Evolutionary conservation across 495 filamentous ascomycete genomes (phyloP).

Genomic region (Penicillium subrubescens): DNA sequence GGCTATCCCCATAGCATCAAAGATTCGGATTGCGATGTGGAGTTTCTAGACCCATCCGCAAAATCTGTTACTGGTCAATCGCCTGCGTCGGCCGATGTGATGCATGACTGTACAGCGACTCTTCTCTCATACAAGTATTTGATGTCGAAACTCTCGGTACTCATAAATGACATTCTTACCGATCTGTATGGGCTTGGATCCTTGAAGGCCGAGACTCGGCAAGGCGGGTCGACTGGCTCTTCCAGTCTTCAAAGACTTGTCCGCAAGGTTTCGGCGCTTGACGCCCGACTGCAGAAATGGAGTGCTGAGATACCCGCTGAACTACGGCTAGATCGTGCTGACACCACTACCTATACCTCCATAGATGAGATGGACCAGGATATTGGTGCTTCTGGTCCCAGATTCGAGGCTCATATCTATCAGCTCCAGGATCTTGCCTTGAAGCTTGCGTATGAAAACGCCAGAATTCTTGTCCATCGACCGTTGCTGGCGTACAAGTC

Average conservation of each 20-base stretch:
- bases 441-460: slow-evolving; percentile 30
- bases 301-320: slow-evolving; percentile 19
- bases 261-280: slow-evolving; percentile 12
- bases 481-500: slow-evolving; percentile 28
- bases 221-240: background rate
- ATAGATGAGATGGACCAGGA: slow-evolving; percentile 29
- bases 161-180: slow-evolving; percentile 24
- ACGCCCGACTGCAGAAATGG: slow-evolving; percentile 21
- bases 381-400: slow-evolving; percentile 29
- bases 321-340: slow-evolving; percentile 9
- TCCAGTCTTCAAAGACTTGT: slow-evolving; percentile 10
- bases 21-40: slow-evolving; percentile 40
- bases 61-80: slow-evolving; percentile 14
- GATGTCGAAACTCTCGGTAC: slow-evolving; percentile 34
- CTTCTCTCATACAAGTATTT: slow-evolving; percentile 35
- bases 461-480: slow-evolving; percentile 28
- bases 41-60: slow-evolving; percentile 29
- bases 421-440: slow-evolving; percentile 34
- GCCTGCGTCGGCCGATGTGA: slow-evolving; percentile 10
- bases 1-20: slow-evolving; percentile 37
- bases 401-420: slow-evolving; percentile 32
- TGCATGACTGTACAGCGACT: slow-evolving; percentile 12
- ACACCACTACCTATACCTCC: slow-evolving; percentile 12
- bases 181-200: slow-evolving; percentile 29
- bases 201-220: background rate